Conservation (phyloP, 768 basidiomycete genomes). For the Mrakia frigida region DNA sequence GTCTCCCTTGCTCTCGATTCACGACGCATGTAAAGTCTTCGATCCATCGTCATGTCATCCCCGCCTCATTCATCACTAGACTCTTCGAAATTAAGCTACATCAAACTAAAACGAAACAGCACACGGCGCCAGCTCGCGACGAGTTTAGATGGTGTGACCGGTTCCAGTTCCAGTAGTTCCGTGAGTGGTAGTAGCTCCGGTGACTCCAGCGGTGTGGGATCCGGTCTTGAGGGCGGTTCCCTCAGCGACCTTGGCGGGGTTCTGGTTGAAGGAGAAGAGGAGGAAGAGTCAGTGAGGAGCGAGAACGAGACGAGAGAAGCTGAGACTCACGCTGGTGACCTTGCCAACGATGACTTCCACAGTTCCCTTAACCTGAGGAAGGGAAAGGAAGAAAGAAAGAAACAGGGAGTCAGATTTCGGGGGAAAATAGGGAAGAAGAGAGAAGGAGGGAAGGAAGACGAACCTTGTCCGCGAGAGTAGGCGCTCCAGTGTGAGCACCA, state of each 20-base stretch:
- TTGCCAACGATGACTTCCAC: slow-evolving; percentile 18
- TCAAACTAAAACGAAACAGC: no score
- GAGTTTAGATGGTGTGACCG: not conserved
- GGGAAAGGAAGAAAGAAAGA: not conserved
- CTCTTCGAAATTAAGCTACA: no score
- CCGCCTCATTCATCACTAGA: no score
- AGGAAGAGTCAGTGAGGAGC: not conserved
- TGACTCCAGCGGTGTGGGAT: not conserved
- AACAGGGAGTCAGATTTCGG: not conserved
- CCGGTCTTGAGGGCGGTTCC: slow-evolving; percentile 13
- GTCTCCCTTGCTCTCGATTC: no score
- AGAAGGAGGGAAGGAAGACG: not conserved
- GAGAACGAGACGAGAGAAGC: not conserved
- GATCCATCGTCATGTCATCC: no score
- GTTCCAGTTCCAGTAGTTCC: not conserved
- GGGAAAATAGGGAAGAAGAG: not conserved
- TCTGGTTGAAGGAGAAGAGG: not conserved
- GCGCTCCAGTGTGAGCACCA: not conserved
- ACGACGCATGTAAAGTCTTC: no score
- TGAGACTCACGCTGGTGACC: not conserved
- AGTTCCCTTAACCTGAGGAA: not conserved
- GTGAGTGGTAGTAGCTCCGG: not conserved
- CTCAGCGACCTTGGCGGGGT: slow-evolving; percentile 20
- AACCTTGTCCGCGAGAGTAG: slow-evolving; percentile 12
- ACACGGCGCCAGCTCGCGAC: no score